phyloP scores from a whole-genome alignment of 2,329 filamentous ascomycete genomes.

The Alternaria viburni region DNA sequence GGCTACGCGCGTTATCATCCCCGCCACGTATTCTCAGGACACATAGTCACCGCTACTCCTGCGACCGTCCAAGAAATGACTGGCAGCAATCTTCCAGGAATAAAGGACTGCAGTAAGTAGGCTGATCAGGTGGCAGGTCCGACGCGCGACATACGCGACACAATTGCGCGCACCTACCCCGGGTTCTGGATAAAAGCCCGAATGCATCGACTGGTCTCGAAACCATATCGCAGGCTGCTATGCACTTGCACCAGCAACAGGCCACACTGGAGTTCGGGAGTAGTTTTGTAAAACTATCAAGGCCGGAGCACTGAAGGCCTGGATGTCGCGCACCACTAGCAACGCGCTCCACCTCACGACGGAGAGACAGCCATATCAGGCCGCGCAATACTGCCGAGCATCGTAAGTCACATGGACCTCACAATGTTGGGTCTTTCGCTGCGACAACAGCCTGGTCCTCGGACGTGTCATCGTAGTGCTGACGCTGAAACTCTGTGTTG shows the following conservation, averaged over 20 bases:
- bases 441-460: neutral
- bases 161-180: neutral
- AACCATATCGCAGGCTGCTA: neutral
- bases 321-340: neutral
- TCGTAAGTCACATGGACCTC: neutral
- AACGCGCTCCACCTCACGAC: neutral
- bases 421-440: neutral
- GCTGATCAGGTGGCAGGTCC: neutral
- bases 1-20: neutral
- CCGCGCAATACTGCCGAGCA: neutral
- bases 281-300: neutral
- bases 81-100: neutral
- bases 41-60: slow-evolving; percentile 5
- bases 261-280: neutral
- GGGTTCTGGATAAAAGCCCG: slow-evolving; percentile 1
- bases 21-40: slow-evolving; percentile 10
- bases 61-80: neutral
- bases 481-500: neutral
- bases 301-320: neutral
- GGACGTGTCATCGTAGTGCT: neutral
- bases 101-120: neutral
- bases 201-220: neutral
- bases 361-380: neutral
- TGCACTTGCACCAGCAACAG: neutral
- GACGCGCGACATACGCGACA: neutral